Percentiles rank a stretch among this genome's conserved stretches.
These are phyloP conservation scores for Grosmannia huntii DNA, from an alignment of 2,329 filamentous ascomycete genomes.

Conservation along the genomic window DNA sequence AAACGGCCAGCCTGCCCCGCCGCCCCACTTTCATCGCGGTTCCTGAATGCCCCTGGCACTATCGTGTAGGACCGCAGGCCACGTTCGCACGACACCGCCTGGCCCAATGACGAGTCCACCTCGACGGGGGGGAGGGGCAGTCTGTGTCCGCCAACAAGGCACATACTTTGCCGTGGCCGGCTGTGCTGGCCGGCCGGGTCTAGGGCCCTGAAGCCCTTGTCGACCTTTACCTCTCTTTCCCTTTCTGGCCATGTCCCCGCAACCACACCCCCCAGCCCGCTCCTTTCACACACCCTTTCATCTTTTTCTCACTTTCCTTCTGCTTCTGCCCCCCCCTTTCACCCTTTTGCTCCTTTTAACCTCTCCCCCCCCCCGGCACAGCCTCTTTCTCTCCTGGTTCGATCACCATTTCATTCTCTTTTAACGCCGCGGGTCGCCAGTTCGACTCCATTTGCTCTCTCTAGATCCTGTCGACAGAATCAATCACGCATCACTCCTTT, in stretches of 20 bases:
- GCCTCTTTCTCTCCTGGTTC: constrained; percentile 1
- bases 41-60: background rate
- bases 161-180: background rate
- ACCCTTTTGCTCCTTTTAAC: background rate
- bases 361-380: background rate
- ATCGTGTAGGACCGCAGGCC: background rate
- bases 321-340: background rate
- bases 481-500: constrained; percentile 25
- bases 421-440: constrained; percentile 9
- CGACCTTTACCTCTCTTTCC: background rate
- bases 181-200: background rate
- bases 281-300: background rate
- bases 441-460: constrained; percentile 3
- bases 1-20: background rate
- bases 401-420: constrained; percentile 8
- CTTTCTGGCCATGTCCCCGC: background rate
- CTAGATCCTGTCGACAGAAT: constrained; percentile 12
- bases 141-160: too few relatives aligned
- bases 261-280: background rate
- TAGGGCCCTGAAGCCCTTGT: background rate
- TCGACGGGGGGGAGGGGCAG: too few relatives aligned
- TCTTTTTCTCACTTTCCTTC: background rate
- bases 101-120: background rate
- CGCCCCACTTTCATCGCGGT: background rate
- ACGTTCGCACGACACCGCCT: background rate